Evolutionary conservation across 1,284 basidiomycete species (phyloP), one percentile per base, ranked within the genome.

Genomic region (Sphagnurus paluster): DNA sequence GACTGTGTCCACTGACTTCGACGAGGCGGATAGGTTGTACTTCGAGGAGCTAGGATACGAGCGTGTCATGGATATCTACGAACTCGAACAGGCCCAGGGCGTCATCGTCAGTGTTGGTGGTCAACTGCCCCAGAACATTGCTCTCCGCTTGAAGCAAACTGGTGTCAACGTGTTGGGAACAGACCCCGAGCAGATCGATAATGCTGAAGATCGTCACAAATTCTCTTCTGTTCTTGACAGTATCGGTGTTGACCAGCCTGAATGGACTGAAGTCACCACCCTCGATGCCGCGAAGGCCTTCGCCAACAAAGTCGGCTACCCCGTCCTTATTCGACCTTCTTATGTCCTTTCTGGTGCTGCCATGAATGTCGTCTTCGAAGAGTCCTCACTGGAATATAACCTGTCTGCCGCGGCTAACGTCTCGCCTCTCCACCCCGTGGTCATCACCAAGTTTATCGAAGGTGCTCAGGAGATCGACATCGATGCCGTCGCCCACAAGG

Each of bases 21-120:
- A 99, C 64, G 97, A 99, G 74, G 97, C 97, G 16, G 96, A 99
- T 63, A 78, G 97, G 49, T 75, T 99, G 43, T 99, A 99, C 79
- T 99, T 99, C 64, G 97, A 99, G 69, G 96, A 98, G 68, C 81
- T 99, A 48, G 93, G 95, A 45, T 98, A 84, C 68, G 97, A 99
- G 71, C 85, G 95, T 44, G 95, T 99, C 50, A 98, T 99, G 95
- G 97, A 99, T 71, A 99, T 99, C 58, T 99, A 99, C 67, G 97
- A 99, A 69, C 73, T 99, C 55, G 97, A 99, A 65, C 79, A 82
- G 42, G 87, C 97, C 2, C 80, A 88, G 39, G 97, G 97, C 66
- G 93, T 96, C 35, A 85, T 99, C 53, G 95, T 99, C 59, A 94
- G 90, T 59, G 94, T 99, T 40, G 97, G 97, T 64, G 97, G 95